Evolutionary conservation across 1,284 basidiomycete genomes (phyloP).

Genomic region (Xerocomus tenax): DNA sequence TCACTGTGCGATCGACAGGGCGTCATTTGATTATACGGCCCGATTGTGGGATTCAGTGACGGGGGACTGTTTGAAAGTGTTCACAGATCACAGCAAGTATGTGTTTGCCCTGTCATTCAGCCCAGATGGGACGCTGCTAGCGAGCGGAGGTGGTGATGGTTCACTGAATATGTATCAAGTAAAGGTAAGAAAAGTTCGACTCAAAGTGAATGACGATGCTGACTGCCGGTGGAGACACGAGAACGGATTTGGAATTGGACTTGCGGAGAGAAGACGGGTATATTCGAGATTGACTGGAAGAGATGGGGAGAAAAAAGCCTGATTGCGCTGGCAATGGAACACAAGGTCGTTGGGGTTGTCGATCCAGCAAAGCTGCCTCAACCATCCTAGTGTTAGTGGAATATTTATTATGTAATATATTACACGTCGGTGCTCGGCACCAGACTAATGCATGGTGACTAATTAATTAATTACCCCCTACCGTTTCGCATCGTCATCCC

Average conservation of each 20-base stretch:
- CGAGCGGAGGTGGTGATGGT: constrained; percentile 34
- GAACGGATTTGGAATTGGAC: constrained; percentile 31
- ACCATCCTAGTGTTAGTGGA: not conserved
- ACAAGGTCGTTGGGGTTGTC: constrained; percentile 30
- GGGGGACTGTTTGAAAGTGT: constrained; percentile 61
- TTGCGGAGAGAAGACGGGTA: constrained; percentile 30
- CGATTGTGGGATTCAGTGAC: constrained; percentile 71
- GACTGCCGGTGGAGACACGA: constrained; percentile 20
- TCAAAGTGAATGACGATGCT: not conserved
- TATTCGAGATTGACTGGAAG: constrained; percentile 36
- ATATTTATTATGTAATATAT: constrained; percentile 3
- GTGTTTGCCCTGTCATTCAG: constrained; percentile 63
- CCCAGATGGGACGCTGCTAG: constrained; percentile 44
- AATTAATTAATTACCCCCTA: constrained; percentile 16
- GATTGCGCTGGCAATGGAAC: constrained; percentile 34
- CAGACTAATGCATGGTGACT: constrained; percentile 14
- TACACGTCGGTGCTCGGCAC: constrained; percentile 11
- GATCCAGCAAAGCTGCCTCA: constrained; percentile 28
- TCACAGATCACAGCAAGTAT: constrained; percentile 57
- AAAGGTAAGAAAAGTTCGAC: constrained; percentile 19
- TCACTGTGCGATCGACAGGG: constrained; percentile 36
- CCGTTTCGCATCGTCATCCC: not conserved
- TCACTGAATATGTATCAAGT: constrained; percentile 31
- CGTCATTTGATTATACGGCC: constrained; percentile 68
- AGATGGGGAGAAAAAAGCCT: constrained; percentile 27